Evolutionary conservation across 805 yeast genomes (phyloP).

Genomic region (Candida maris): DNA sequence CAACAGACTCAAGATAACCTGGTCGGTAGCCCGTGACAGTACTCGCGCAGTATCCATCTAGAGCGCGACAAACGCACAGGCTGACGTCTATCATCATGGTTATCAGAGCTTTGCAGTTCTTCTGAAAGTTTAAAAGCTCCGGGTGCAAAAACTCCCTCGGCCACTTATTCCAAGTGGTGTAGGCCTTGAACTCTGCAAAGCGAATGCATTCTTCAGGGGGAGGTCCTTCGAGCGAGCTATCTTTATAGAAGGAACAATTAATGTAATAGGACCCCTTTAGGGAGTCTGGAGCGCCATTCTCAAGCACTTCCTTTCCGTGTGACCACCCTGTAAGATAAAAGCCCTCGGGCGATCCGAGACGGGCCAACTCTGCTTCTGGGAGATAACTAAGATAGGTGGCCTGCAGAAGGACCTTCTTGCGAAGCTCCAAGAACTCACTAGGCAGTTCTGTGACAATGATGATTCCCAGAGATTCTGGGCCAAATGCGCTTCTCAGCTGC

Average conservation of each 20-base stretch:
- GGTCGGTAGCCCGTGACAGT: constrained; percentile 29
- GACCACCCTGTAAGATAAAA: constrained; percentile 61
- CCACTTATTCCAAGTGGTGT: constrained; percentile 52
- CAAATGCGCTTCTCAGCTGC: constrained; percentile 45
- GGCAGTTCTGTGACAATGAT: constrained; percentile 46
- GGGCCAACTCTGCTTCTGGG: constrained; percentile 31
- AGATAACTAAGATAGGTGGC: constrained; percentile 42
- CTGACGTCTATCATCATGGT: constrained; percentile 47
- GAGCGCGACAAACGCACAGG: constrained; percentile 46
- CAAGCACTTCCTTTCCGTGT: constrained; percentile 49
- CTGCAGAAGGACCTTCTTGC: constrained; percentile 40
- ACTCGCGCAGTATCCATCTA: constrained; percentile 42
- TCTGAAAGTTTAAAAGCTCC: constrained; percentile 33
- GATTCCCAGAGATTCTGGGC: constrained; percentile 53
- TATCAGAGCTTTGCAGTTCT: constrained; percentile 37
- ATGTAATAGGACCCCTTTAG: constrained; percentile 57
- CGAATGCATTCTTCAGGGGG: constrained; percentile 28
- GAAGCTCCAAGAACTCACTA: constrained; percentile 32
- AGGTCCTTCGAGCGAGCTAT: constrained; percentile 45
- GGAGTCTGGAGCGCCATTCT: constrained; percentile 42
- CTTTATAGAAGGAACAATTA: constrained; percentile 53
- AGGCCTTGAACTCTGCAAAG: constrained; percentile 37
- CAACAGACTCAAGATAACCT: constrained; percentile 42
- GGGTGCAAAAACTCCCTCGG: constrained; percentile 34
- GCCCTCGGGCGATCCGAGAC: constrained; percentile 46